Base-by-base conservation (phyloP, 306 rosid genomes). In the Cucumis sativus region DNA sequence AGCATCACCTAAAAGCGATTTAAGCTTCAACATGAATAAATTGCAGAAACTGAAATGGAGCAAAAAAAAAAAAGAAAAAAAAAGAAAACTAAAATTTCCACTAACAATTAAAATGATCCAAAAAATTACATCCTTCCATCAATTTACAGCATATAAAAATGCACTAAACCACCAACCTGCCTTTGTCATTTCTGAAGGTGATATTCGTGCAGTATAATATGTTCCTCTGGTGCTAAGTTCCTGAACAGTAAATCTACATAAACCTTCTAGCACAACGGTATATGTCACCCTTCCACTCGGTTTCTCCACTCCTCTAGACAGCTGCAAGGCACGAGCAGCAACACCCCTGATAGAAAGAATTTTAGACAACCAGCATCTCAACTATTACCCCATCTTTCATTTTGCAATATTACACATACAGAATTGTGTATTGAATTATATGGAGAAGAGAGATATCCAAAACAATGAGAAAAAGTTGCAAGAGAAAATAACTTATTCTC, bases 241-340 rank as follows among this genome's bases (percentile, higher is more conserved):
- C 83, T 95, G 93, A 72, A 95, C 92, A 72, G 79, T 90, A 87
- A 95, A 95, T 85, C 97, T 87, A 85, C 98, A 92, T 84, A 95
- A 82, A 78, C 98, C 98, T 92, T 95, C 98, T 78, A 95, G 96
- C 83, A 95, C 97, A 76, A 95, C 97, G 43, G 79, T 89, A 88
- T 95, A 95, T 4, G 98, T 95, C 78, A 95, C 98, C 83, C 97
- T 90, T 47, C 99, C 99, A 82, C 99, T 95, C 5, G 99, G 97
- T 84, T 95, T 95, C 91, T 95, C 99, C 83, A 95, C 99, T 78
- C 99, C 99, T 90, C 99, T 89, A 21, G 99, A 92, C 45, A 92
- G 90, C 83, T 92, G 99, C 64, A 95, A 83, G 52, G 99, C 99
- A 70, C 99, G 90, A 74, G 97, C 99, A 68, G 97, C 99, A 60